Base-by-base conservation (phyloP, 2,329 filamentous ascomycete species). In the Didymella pinodella region DNA sequence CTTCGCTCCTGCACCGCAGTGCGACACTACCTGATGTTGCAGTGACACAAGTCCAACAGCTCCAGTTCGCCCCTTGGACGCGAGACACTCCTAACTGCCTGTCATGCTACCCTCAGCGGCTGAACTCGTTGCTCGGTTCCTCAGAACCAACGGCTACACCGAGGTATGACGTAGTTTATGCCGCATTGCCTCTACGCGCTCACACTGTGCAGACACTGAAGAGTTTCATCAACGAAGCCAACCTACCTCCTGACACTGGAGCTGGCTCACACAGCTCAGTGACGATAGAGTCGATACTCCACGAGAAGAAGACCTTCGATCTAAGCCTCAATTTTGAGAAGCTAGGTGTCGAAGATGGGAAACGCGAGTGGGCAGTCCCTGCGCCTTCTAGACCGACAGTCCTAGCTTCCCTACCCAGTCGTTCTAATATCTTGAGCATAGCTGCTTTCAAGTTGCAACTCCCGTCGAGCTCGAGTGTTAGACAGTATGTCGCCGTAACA, bases 291-390 rank as follows among this genome's bases (percentile, higher is more conserved):
- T 77, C 81, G 44, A 77, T 88, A n/a, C 76, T 88, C 7, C 80
- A 86, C 48, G 86, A 88, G 73, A 88, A 88, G 75, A 82, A 80
- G 65, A 77, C 76, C 0, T 88, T 84, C 64, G 86, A 88, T 66
- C 70, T 85, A 12, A 84, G 78, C 54, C 70, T 83, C 26, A 78
- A 77, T 3, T 87, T 86, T 61, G 86, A 88, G 67, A 85, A 84
- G 67, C 71, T 84, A 46, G 82, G 80, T 6, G 60, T 80, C 0
- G 74, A 80, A n/a, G 78, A 81, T 54, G 75, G 62, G 12, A 72
- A 78, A 18, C 72, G 69, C 54, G 66, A 70, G 40, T 87, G 85
- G 85, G 59, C 49, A n/a, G 34, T 50, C 10, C 44, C 56, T 81
- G 84, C 83, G 20, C 84, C 84, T 10, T 77, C 78, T 11, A 70